Base-by-base conservation (phyloP, 495 filamentous ascomycete genomes). In the Acidomyces sp. region DNA sequence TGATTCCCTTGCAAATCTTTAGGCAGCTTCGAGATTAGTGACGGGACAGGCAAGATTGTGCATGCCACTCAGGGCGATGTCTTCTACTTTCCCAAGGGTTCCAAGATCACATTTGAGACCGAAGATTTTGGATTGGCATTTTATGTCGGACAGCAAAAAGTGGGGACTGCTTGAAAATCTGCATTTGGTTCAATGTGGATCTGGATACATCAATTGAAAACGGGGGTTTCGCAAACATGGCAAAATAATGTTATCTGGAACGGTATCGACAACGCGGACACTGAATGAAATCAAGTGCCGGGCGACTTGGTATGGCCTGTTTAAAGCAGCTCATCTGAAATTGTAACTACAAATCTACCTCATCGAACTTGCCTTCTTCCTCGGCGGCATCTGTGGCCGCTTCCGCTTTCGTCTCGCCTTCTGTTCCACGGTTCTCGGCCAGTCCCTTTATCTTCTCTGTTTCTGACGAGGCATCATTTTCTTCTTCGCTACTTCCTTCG, bases 41-140 rank as follows among this genome's bases (percentile, higher is more conserved):
- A 82, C 57, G 79, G 79, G 61, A 70, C 69, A 6, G 80, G 78
- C 19, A 71, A 79, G 51, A 77, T 71, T 45, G 79, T 81, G 15
- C 72, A 74, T 31, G 80, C 75, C 6, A 63, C 56, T 23, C 69
- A 72, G 20, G 82, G 82, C 2, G 81, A 86, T 63, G 78, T 85
- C 38, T 82, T 86, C 51, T 78, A 78, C 51, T 80, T 85, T 55
- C 77, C 78, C 46, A 82, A 80, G 64, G 81, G 80, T n/a, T 62
- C 69, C 5, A 81, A 70, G 51, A 81, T 85, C 54, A 84, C 79
- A 0, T 86, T 86, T 44, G 75, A 68, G 17, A 85, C 78, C 17
- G 68, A 73, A 30, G 70, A 68, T 37, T 82, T 77, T 57, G 79
- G 79, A 11, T 62, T 84, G 49, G 80, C 72, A 3, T 87, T 85